Base-by-base conservation (phyloP, 257 asterid species). In the Eustoma russellianum region DNA sequence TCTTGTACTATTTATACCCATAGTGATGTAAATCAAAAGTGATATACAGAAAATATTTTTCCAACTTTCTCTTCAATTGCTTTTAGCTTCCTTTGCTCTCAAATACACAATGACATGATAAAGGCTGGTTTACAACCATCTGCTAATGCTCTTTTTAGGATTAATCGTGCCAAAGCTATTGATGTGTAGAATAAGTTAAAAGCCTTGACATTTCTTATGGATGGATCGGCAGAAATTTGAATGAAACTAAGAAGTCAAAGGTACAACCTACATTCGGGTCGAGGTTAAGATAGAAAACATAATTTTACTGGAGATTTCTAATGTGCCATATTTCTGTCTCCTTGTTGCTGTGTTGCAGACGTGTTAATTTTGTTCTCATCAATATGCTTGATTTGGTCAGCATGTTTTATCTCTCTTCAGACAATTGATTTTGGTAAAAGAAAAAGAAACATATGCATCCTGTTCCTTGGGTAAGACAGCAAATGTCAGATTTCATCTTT, bases 51-150 rank as follows among this genome's bases (percentile, higher is more conserved):
- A n/a, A n/a, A n/a, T n/a, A n/a, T n/a, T n/a, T n/a, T n/a, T n/a
- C n/a, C n/a, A n/a, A n/a, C n/a, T n/a, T n/a, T n/a, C n/a, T n/a
- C n/a, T n/a, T n/a, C n/a, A n/a, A n/a, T n/a, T n/a, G n/a, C n/a
- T n/a, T n/a, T n/a, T n/a, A n/a, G n/a, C n/a, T n/a, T n/a, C n/a
- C n/a, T n/a, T n/a, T n/a, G n/a, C n/a, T n/a, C n/a, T n/a, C n/a
- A n/a, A n/a, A n/a, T n/a, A n/a, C n/a, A n/a, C n/a, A n/a, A n/a
- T n/a, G 66, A 62, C 56, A 79, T 84, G 87, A 63, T 72, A 56
- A 84, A 88, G 68, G 67, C 57, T 8, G 85, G 90, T 49, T 55
- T 77, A 45, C 57, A 63, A 64, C 82, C 82, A n/a, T 74, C 70
- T 9, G 40, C 14, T 60, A 28, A 66, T 57, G 52, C 74, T 54